Evolutionary conservation across 768 basidiomycete genomes (phyloP), one percentile per base, ranked within the genome.

Genomic region (Tylopilus sp.): DNA sequence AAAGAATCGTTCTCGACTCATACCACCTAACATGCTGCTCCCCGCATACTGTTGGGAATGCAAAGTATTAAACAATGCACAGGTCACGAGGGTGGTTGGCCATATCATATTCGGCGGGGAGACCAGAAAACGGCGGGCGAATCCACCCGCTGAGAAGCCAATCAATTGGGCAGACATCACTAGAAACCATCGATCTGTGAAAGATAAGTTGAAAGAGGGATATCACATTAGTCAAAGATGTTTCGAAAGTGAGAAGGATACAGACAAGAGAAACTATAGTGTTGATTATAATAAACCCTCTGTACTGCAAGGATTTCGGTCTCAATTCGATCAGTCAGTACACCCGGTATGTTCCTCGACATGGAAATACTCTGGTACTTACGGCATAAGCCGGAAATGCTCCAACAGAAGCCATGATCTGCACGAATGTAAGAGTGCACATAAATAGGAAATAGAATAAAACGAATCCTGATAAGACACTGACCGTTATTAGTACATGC

Each of bases 131-230:
- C 89, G 83, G 28, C 86, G 81, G 7, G 79, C 78, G 33, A 88
- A 71, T 14, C 89, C 88, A 40, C 89, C 90, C 50, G 91, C 82
- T 5, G 88, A 90, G 74, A 92, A 92, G 13, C 91, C 89, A 49
- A 91, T 89, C 50, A 89, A 72, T 62, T 87, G 85, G 1, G 84
- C 84, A 28, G 82, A 85, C 72, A 90, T 82, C 24, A 91, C 85
- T 21, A 90, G 71, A 68, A 90, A 80, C 84, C 88, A 87, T 71
- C 89, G 86, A 67, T 90, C 87, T 79, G 56, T 52, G 36, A 47
- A 41, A 42, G 16, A 14, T 28, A 12, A 24, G n/a, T 29, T 42
- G 50, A 22, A 38, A 30, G 25, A 25, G 52, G 31, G 53, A 1
- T 4, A n/a, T n/a, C n/a, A 7, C 12, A 24, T 56, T 24, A 61